A percentile compares a stretch with the other conserved stretches of the same genome.
Conservation (phyloP, 2,329 filamentous ascomycete species). For the Trichoderma citrinoviride region DNA sequence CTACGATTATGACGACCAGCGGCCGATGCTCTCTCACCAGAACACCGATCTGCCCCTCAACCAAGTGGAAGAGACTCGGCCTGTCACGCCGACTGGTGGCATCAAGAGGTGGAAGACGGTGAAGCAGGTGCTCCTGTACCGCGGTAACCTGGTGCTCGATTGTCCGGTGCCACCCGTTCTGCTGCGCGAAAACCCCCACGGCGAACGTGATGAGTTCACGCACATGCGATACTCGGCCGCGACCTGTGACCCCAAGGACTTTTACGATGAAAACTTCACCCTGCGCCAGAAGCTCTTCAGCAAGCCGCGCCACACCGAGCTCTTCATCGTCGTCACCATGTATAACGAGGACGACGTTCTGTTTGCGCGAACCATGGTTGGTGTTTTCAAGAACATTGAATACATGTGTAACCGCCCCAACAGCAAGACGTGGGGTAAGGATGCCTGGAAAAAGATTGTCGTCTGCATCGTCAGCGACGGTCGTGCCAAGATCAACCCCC, state of each 20-base stretch:
- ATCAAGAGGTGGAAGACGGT: slow-evolving; percentile 97
- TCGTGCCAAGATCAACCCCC: slow-evolving; percentile 91
- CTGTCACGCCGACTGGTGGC: slow-evolving; percentile 40
- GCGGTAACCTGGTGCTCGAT: slow-evolving; percentile 94
- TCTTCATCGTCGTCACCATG: slow-evolving; percentile 97
- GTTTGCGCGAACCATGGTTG: slow-evolving; percentile 92
- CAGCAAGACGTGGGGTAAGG: slow-evolving; percentile 97
- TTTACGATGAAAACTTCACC: slow-evolving; percentile 86
- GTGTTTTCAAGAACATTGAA: slow-evolving; percentile 98
- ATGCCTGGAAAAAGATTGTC: slow-evolving; percentile 99
- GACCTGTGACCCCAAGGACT: slow-evolving; percentile 87
- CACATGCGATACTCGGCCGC: slow-evolving; percentile 93
- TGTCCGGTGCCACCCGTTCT: slow-evolving; percentile 90
- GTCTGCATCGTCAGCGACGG: slow-evolving; percentile 97
- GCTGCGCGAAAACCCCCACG: slow-evolving; percentile 83
- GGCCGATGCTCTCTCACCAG: slow-evolving; percentile 72
- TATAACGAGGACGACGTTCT: slow-evolving; percentile 98
- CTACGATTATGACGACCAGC: slow-evolving; percentile 68
- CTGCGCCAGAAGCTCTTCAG: slow-evolving; percentile 88
- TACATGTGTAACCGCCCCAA: slow-evolving; percentile 93
- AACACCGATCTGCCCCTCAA: slow-evolving; percentile 40
- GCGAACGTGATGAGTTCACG: slow-evolving; percentile 86
- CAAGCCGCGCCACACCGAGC: slow-evolving; percentile 86
- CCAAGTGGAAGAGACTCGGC: slow-evolving; percentile 45
- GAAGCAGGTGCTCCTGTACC: slow-evolving; percentile 95